Base-by-base conservation (phyloP, 2,329 filamentous ascomycete species). In the Aureobasidium sp. region DNA sequence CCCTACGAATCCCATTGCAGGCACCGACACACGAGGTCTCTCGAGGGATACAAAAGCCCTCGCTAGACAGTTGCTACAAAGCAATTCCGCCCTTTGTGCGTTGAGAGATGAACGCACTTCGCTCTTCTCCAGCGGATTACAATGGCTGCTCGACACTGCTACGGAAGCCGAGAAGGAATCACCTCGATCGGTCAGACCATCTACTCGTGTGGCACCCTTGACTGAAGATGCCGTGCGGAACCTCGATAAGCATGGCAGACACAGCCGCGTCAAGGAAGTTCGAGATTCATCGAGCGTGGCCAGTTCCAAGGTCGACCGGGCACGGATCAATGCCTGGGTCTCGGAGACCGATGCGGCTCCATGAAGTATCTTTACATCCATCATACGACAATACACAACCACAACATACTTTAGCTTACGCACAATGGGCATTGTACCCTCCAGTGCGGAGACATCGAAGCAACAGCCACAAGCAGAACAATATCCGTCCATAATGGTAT, bases 41-140 rank as follows among this genome's bases (percentile, higher is more conserved):
- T 58, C 55, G 12, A 20, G 26, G 12, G 17, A 37, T 13, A 58
- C 55, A 20, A 48, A 47, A 47, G 27, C 27, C 5, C 55, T 58
- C 20, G 42, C 42, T 32, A 37, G 20, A 48, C 42, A 29, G 20
- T 2, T 58, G 15, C 42, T 58, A 20, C 39, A 57, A n/a, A 10
- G 3, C 32, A 47, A 48, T 8, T 13, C 55, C 0, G 15, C 9
- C 1, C 12, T 15, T 34, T 6, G 10, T 6, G 53, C 53, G 10
- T 26, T 36, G 7, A n/a, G 34, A 36, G 41, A 48, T 17, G 41
- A 58, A 37, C 29, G 42, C 23, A 34, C 42, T 7, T 7, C 29
- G 12, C 55, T 58, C 13, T 58, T 58, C 34, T 32, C 29, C n/a
- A 58, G n/a, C 20, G 55, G 55, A 13, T 26, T 58, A 39, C 55